Conservation (phyloP, 2,329 filamentous ascomycete species). For the Pestalotiopsis sp. region DNA sequence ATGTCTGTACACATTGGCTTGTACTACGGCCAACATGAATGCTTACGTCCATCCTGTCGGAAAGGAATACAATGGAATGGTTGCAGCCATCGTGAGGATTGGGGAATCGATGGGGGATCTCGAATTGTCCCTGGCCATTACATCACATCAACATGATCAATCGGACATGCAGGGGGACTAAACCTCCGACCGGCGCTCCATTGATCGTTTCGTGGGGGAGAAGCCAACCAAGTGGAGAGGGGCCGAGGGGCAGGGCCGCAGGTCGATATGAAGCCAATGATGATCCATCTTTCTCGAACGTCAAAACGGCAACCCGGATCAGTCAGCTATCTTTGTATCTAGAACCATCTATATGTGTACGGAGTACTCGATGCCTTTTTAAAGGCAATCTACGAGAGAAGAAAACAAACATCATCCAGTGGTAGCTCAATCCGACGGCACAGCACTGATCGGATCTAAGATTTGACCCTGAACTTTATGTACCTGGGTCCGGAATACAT, state of each 20-base stretch:
- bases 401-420: too few relatives aligned
- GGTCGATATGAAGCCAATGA: neutral
- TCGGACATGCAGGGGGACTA: neutral
- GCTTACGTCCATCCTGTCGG: neutral
- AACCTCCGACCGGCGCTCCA: neutral
- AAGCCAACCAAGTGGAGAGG: neutral
- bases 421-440: too few relatives aligned
- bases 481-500: too few relatives aligned
- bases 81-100: neutral
- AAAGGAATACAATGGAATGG: neutral
- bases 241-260: neutral
- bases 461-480: too few relatives aligned
- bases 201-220: neutral
- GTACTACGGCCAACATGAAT: neutral
- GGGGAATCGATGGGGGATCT: too few relatives aligned
- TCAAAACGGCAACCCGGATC: too few relatives aligned
- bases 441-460: too few relatives aligned
- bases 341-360: too few relatives aligned
- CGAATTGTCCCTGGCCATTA: neutral
- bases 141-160: slow-evolving; percentile 1
- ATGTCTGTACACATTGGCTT: neutral
- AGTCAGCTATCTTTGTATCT: too few relatives aligned
- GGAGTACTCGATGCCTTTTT: too few relatives aligned
- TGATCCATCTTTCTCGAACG: neutral
- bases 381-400: too few relatives aligned